phyloP scores from a whole-genome alignment of 495 filamentous ascomycete genomes.

The Arthonia radiata region DNA sequence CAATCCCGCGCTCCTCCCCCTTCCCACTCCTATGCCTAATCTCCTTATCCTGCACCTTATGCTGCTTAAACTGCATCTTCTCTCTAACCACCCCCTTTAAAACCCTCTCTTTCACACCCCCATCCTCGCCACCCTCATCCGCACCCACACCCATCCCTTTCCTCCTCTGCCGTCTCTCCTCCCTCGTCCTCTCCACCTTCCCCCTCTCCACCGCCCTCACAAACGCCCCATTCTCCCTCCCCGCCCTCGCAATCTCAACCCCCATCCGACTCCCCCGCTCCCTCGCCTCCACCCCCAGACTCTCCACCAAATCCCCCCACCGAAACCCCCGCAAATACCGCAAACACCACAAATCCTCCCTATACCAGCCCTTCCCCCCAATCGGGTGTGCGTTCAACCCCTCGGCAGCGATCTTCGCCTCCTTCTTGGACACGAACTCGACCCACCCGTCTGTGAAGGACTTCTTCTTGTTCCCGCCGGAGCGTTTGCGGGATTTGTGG shows the following conservation, averaged over 20 bases:
- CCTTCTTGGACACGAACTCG: slow-evolving; percentile 52
- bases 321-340: slow-evolving; percentile 69
- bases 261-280: slow-evolving; percentile 43
- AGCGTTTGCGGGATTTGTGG: slow-evolving; percentile 30
- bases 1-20: slow-evolving; percentile 27
- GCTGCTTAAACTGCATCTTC: slow-evolving; percentile 53
- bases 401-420: slow-evolving; percentile 67
- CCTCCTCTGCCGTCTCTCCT: slow-evolving; percentile 13
- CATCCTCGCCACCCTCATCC: slow-evolving; percentile 36
- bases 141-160: slow-evolving; percentile 24
- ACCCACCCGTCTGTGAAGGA: slow-evolving; percentile 85
- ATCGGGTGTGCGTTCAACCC: slow-evolving; percentile 41
- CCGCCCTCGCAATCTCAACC: slow-evolving; percentile 57
- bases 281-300: slow-evolving; percentile 64
- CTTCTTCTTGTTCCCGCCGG: slow-evolving; percentile 71
- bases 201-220: slow-evolving; percentile 46
- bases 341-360: slow-evolving; percentile 79
- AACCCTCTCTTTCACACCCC: slow-evolving; percentile 18
- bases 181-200: slow-evolving; percentile 42
- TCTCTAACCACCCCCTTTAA: slow-evolving; percentile 9
- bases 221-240: slow-evolving; percentile 59
- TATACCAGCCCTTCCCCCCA: slow-evolving; percentile 78
- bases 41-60: slow-evolving; percentile 23
- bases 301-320: slow-evolving; percentile 43
- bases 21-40: slow-evolving; percentile 19